These are phyloP conservation scores for Botrytis elliptica DNA, from an alignment of 2,329 filamentous ascomycete species.

Conservation along the genomic window DNA sequence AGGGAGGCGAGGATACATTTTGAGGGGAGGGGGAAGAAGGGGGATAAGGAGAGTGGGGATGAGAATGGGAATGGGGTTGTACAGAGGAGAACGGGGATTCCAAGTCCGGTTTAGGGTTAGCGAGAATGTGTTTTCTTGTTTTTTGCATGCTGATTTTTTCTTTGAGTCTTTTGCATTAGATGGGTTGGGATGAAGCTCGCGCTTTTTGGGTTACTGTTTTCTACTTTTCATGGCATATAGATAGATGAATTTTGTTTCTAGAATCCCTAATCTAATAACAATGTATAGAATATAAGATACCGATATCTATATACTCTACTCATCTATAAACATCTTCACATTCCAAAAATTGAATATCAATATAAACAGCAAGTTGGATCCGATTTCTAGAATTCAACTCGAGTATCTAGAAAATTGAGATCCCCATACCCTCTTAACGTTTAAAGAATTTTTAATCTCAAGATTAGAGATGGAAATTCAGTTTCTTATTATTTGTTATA, in stretches of 20 bases:
- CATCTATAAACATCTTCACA: no score
- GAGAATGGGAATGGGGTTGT: neutral
- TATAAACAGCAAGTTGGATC: accelerated
- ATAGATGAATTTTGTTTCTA: neutral
- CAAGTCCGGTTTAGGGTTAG: neutral
- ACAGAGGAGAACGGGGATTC: neutral
- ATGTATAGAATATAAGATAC: neutral
- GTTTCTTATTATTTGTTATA: no score
- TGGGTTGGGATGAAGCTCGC: neutral
- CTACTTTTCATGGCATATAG: neutral
- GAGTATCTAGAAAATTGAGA: no score
- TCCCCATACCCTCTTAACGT: no score
- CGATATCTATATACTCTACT: neutral
- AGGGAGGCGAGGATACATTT: slow-evolving; percentile 15
- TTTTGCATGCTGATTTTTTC: slow-evolving; percentile 13
- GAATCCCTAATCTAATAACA: neutral
- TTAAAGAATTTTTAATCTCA: no score
- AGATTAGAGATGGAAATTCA: no score
- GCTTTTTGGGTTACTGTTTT: neutral
- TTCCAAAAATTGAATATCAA: neutral
- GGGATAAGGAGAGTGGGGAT: neutral
- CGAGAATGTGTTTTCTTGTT: neutral
- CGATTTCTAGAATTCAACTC: no score
- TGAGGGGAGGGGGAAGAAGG: neutral
- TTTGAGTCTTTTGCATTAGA: neutral